Base-by-base conservation (phyloP, 768 basidiomycete genomes). In the Plicaturopsis crispa region DNA sequence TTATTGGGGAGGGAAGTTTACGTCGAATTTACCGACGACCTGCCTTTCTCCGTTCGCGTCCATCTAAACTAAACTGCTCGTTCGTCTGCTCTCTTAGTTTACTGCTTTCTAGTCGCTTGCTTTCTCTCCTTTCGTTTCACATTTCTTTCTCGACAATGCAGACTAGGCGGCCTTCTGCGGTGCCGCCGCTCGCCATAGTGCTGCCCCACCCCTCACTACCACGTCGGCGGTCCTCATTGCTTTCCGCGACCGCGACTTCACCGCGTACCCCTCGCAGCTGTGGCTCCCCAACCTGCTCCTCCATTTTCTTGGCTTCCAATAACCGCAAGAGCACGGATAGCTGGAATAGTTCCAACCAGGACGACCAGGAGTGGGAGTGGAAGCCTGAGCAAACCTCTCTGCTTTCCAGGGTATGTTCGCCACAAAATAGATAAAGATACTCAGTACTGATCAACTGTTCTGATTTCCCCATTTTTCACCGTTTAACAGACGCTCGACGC, bases 341-440 rank as follows among this genome's bases (percentile, higher is more conserved):
- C 56, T 87, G 85, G 85, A 84, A 80, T 57, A 84, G 82, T 50
- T 88, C 86, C 16, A 86, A 77, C 44, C 66, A 69, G 48, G 77
- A 79, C 45, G 83, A 83, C 31, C 62, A 72, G 20, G 75, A 78
- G 39, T 74, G 63, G 4, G 81, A 84, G 38, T 89, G 85, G 86
- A 81, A 72, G 51, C 70, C 72, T 31, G 86, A 89, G 36, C 80
- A 88, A 45, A 62, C 78, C 40, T 64, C 75, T 42, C 60, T 89
- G 11, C 71, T 88, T 32, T 63, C 73, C 41, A 69, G 84, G 57
- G 85, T 86, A 48, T 30, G 74, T 62, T 18, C 42, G 41, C 28
- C 18, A n/a, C n/a, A n/a, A n/a, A n/a, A n/a, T n/a, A n/a, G n/a
- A n/a, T n/a, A n/a, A n/a, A n/a, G n/a, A n/a, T 35, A 24, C 8